These are phyloP conservation scores for Carex arenaria DNA, from an alignment of 202 grass and related monocot genomes.

Conservation along the genomic window DNA sequence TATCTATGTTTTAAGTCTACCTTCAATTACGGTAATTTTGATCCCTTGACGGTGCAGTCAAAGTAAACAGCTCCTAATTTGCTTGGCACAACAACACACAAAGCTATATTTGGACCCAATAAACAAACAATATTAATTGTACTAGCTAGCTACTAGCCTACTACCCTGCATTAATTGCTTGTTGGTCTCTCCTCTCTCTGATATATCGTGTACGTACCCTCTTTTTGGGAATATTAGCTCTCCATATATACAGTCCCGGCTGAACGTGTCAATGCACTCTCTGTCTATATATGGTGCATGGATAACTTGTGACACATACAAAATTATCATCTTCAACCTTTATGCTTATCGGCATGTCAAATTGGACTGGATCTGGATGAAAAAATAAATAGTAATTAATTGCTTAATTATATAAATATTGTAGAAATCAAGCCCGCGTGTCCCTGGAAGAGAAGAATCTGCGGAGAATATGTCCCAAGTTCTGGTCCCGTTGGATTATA, in stretches of 20 bases:
- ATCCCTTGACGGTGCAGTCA: no score
- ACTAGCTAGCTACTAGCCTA: not conserved
- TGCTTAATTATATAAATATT: no score
- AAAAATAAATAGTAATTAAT: no score
- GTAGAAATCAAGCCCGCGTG: no score
- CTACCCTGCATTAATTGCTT: not conserved
- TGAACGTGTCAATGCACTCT: not conserved
- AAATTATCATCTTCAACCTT: not conserved
- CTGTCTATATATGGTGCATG: no score
- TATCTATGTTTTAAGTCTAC: no score
- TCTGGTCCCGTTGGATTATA: not conserved
- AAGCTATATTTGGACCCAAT: not conserved
- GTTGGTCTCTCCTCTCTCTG: no score
- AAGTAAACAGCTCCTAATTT: not conserved
- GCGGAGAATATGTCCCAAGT: not conserved
- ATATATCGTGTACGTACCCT: not conserved
- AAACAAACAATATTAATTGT: not conserved
- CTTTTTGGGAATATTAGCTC: not conserved
- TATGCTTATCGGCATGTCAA: not conserved
- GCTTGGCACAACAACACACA: no score
- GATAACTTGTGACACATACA: not conserved
- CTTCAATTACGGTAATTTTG: no score
- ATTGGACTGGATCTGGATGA: not conserved
- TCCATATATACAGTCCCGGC: not conserved
- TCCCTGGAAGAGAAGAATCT: not conserved